Percentiles rank a stretch among this genome's conserved stretches.
phyloP scores from a whole-genome alignment of 2,329 filamentous ascomycete species.

The Samsoniella hepiali region DNA sequence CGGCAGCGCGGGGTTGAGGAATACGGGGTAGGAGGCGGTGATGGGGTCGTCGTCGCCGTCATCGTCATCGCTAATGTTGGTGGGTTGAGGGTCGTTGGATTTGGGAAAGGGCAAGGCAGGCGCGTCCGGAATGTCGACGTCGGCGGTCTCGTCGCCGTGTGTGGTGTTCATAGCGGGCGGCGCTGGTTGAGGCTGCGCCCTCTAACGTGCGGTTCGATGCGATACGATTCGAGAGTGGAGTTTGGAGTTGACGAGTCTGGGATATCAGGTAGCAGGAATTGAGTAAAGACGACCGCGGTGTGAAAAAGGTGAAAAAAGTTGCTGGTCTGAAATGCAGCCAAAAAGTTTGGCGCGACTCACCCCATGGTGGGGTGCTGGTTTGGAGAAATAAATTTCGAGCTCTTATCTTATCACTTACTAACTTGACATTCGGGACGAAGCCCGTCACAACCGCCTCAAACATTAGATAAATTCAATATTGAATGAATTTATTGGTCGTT shows the following conservation, averaged over 20 bases:
- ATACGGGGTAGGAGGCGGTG: conserved; percentile 75
- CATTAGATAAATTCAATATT: neutral
- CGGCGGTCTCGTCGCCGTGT: neutral
- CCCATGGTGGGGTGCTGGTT: conserved; percentile 9
- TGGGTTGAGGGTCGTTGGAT: neutral
- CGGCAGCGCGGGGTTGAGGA: conserved; percentile 71
- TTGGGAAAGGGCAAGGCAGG: neutral
- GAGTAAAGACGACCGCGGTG: neutral
- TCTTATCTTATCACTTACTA: conserved; percentile 27
- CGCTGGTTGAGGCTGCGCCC: neutral
- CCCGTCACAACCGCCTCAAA: neutral
- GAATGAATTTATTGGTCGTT: too few relatives aligned
- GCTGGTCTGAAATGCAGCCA: neutral
- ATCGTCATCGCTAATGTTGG: neutral
- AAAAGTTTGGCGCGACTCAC: conserved; percentile 1
- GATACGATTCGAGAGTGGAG: neutral
- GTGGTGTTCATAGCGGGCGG: conserved; percentile 5
- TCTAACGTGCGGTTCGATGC: neutral
- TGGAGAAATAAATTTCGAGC: conserved; percentile 18
- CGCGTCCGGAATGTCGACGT: conserved; percentile 14
- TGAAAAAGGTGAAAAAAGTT: conserved; percentile 1
- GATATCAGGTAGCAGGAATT: neutral
- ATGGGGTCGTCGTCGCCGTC: conserved; percentile 61
- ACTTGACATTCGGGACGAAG: neutral
- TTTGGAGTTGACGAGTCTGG: neutral